These are phyloP conservation scores for Flaveria linearis DNA, from an alignment of 129 eudicot genomes.

Conservation along the genomic window DNA sequence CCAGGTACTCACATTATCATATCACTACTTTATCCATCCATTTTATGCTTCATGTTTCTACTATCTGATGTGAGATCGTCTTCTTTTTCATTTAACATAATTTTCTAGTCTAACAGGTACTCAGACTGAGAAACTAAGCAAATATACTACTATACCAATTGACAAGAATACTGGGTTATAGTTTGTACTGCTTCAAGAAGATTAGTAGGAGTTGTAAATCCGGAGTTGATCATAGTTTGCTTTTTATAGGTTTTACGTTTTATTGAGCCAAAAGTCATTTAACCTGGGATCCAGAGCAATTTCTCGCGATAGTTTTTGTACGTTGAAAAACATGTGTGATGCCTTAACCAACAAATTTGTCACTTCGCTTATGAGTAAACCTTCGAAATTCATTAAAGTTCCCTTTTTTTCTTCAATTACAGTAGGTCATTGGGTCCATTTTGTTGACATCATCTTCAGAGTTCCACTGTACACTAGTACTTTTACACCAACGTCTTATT, in stretches of 20 bases:
- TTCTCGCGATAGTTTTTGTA: not conserved
- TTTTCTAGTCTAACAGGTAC: not conserved
- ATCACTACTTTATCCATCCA: not conserved
- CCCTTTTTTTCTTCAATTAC: not conserved
- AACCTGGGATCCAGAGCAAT: not conserved
- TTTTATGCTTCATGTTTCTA: slow-evolving; percentile 8
- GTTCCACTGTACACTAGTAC: not conserved
- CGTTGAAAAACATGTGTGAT: slow-evolving; percentile 11
- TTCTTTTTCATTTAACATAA: not conserved
- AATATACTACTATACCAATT: not conserved
- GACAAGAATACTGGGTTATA: slow-evolving; percentile 13
- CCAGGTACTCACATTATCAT: slow-evolving; percentile 50
- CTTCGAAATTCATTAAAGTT: not conserved
- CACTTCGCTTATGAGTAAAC: slow-evolving; percentile 7
- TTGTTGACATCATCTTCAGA: not conserved
- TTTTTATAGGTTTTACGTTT: slow-evolving; percentile 8
- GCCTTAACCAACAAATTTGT: slow-evolving; percentile 9
- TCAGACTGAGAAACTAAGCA: not conserved
- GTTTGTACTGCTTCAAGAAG: slow-evolving; percentile 12
- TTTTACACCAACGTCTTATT: not conserved
- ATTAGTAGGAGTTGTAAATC: slow-evolving; percentile 21
- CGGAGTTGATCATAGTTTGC: not conserved
- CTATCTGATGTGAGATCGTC: slow-evolving; percentile 6
- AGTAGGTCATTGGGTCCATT: not conserved
- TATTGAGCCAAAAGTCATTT: not conserved